A percentile compares a stretch with the other conserved stretches of the same genome.
Evolutionary conservation across 2,329 filamentous ascomycete genomes (phyloP).

Genomic region (Penicillium fuscoglaucum): DNA sequence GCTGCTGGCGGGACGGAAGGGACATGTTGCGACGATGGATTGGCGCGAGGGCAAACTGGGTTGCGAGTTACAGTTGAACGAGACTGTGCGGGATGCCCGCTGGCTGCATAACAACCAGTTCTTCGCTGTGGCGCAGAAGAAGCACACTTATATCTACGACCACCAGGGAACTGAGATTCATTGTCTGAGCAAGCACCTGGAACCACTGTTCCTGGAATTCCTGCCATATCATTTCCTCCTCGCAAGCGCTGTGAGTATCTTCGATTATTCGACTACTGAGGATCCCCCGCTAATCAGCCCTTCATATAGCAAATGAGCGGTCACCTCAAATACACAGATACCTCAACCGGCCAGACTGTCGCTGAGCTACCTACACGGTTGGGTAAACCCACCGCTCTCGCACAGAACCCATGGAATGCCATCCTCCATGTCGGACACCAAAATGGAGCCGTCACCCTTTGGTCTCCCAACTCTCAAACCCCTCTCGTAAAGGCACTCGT

Average conservation of each 20-base stretch:
- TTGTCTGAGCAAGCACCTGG: slow-evolving; percentile 83
- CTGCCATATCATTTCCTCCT: slow-evolving; percentile 94
- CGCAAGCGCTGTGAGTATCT: slow-evolving; percentile 69
- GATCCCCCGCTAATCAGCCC: neutral
- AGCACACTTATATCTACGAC: slow-evolving; percentile 96
- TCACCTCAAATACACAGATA: slow-evolving; percentile 90
- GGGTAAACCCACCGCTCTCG: slow-evolving; percentile 77
- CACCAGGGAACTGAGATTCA: slow-evolving; percentile 87
- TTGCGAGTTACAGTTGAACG: slow-evolving; percentile 85
- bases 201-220: slow-evolving; percentile 93
- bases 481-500: slow-evolving; percentile 89
- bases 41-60: slow-evolving; percentile 90
- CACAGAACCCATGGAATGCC: slow-evolving; percentile 89
- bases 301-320: slow-evolving; percentile 67
- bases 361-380: slow-evolving; percentile 81
- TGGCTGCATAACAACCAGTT: slow-evolving; percentile 93
- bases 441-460: slow-evolving; percentile 90
- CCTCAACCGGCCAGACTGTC: slow-evolving; percentile 86
- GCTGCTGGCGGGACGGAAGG: slow-evolving; percentile 83
- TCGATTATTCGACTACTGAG: neutral
- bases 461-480: slow-evolving; percentile 87
- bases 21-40: slow-evolving; percentile 94
- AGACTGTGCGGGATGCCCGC: slow-evolving; percentile 84
- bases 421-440: slow-evolving; percentile 91
- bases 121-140: slow-evolving; percentile 95